phyloP scores from a whole-genome alignment of 768 basidiomycete species.

The Mycena pura region DNA sequence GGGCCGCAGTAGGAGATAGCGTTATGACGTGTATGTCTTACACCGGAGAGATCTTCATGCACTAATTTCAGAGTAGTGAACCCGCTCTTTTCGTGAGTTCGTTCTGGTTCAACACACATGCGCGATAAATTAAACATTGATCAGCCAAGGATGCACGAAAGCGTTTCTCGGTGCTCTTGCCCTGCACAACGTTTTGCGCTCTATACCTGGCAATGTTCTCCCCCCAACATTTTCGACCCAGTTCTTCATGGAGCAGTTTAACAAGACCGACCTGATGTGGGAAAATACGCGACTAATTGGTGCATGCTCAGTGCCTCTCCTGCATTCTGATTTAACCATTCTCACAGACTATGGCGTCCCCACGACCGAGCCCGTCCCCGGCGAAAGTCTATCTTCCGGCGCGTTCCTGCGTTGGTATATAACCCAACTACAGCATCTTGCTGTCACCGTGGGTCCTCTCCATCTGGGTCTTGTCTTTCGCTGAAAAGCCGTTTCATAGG shows the following conservation, averaged over 20 bases:
- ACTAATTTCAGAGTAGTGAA: conserved; percentile 10
- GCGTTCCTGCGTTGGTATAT: conserved; percentile 15
- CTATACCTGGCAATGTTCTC: neutral
- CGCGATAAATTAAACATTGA: neutral
- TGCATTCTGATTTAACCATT: neutral
- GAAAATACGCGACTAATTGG: conserved; percentile 21
- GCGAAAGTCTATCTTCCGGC: conserved; percentile 18
- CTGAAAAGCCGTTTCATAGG: conserved; percentile 7
- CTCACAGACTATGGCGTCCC: conserved; percentile 21
- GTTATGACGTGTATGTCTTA: conserved; percentile 30
- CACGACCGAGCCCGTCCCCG: conserved; percentile 18
- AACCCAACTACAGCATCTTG: conserved; percentile 13
- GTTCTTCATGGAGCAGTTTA: conserved; percentile 23
- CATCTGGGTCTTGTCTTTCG: neutral
- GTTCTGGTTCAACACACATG: neutral
- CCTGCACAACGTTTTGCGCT: conserved; percentile 11
- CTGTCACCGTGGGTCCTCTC: conserved; percentile 2
- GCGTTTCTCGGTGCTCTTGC: conserved; percentile 11
- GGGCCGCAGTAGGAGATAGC: conserved; percentile 43
- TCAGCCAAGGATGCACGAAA: conserved; percentile 20
- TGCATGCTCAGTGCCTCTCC: neutral
- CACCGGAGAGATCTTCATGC: neutral
- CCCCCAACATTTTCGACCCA: conserved; percentile 17
- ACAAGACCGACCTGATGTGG: conserved; percentile 22
- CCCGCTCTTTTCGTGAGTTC: conserved; percentile 19